Percentiles rank a stretch among this genome's conserved stretches.
These are phyloP conservation scores for Colletotrichum tropicale DNA, from an alignment of 2,329 filamentous ascomycete species.

Conservation along the genomic window DNA sequence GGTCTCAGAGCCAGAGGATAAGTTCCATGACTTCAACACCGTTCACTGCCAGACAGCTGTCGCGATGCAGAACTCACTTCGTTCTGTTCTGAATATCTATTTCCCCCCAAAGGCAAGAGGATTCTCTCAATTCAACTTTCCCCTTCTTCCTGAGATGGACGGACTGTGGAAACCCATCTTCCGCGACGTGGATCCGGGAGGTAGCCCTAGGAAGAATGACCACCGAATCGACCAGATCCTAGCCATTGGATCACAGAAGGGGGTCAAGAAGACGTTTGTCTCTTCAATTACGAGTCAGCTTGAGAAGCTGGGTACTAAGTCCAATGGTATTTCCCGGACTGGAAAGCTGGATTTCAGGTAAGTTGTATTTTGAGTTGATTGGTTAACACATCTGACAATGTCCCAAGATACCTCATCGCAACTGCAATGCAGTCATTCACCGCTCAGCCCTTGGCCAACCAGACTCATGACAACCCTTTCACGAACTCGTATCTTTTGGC, in stretches of 20 bases:
- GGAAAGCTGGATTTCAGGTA: slow-evolving; percentile 65
- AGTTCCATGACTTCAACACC: slow-evolving; percentile 50
- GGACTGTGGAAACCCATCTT: slow-evolving; percentile 60
- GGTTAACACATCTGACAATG: background rate
- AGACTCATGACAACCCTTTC: slow-evolving; percentile 59
- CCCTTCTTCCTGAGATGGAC: slow-evolving; percentile 52
- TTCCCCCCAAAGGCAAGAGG: slow-evolving; percentile 53
- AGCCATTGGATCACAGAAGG: slow-evolving; percentile 61
- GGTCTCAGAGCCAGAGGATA: slow-evolving; percentile 33
- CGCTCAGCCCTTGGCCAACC: slow-evolving; percentile 52
- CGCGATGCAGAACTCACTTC: slow-evolving; percentile 60
- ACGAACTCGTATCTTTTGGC: slow-evolving; percentile 59
- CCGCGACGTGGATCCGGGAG: slow-evolving; percentile 34
- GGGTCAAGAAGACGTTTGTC: slow-evolving; percentile 55
- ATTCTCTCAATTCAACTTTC: slow-evolving; percentile 53
- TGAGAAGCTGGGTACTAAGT: slow-evolving; percentile 58
- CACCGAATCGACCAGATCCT: slow-evolving; percentile 61
- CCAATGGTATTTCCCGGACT: slow-evolving; percentile 53
- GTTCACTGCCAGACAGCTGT: slow-evolving; percentile 51
- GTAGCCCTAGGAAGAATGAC: slow-evolving; percentile 29
- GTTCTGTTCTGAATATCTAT: slow-evolving; percentile 54
- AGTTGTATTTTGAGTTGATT: slow-evolving; percentile 16
- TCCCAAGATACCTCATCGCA: slow-evolving; percentile 60
- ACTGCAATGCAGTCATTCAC: slow-evolving; percentile 65
- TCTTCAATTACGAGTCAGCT: slow-evolving; percentile 54